Base-by-base conservation (phyloP, 163 green algal species). In the Coccomyxa subellipsoidea region DNA sequence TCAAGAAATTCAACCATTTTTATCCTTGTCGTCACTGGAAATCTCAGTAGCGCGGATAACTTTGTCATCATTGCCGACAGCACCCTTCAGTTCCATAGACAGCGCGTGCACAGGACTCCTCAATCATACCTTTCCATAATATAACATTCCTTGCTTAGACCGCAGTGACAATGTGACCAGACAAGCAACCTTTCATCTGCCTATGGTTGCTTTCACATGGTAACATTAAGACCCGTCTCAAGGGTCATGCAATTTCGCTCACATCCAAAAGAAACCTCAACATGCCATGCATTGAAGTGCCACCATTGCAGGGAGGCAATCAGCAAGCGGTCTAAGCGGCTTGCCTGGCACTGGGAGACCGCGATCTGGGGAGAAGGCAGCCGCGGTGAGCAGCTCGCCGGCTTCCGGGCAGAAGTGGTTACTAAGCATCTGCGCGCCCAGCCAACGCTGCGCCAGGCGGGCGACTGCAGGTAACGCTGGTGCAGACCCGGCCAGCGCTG, bases 321-420 rank as follows among this genome's bases (percentile, higher is more conserved):
- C n/a, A n/a, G n/a, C n/a, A n/a, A n/a, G n/a, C n/a, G n/a, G n/a
- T n/a, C n/a, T n/a, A n/a, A n/a, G n/a, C n/a, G 15, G 27, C 66
- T 32, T n/a, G 7, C 32, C 70, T 40, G 70, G 70, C 2, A 47
- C 18, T 9, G 32, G 70, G 21, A 39, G 32, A 1, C 32, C 70
- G 27, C 32, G 18, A 7, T 77, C 70, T 23, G 37, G 12, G 23
- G 71, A 70, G 70, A 93, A 95, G 38, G 83, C 88, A 47, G 88
- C 88, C 32, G 82, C 90, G 66, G 91, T 77, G 38, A 97, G 72
- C 79, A 96, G 87, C 89, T 97, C 93, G 29, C 92, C 88, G 47
- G 90, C 90, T 84, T 95, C 90, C 27, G 90, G 77, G 8, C 34
- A 10, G 15, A 94, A n/a, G 76, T 93, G 86, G 40, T 88, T 86